Evolutionary conservation across 2,329 filamentous ascomycete species (phyloP).

Genomic region (Paraphoma chrysanthemicola): DNA sequence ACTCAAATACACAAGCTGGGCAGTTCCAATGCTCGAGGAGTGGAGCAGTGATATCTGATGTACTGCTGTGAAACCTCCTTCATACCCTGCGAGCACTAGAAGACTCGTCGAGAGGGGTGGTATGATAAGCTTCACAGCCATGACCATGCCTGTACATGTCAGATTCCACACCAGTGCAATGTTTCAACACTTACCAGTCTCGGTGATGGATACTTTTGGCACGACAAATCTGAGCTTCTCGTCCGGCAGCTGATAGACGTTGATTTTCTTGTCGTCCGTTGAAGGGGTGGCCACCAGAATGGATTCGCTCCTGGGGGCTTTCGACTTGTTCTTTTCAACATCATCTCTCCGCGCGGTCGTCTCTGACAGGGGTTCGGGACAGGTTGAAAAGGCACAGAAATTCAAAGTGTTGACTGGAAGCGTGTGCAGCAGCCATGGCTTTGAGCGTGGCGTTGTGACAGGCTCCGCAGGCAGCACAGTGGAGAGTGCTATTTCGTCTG

Average conservation of each 20-base stretch:
- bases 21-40: constrained; percentile 34
- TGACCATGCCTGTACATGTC: constrained; percentile 77
- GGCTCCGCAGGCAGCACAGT: constrained; percentile 74
- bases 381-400: constrained; percentile 84
- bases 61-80: constrained; percentile 79
- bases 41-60: constrained; percentile 58
- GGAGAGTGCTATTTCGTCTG: constrained; percentile 70
- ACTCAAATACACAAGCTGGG: constrained; percentile 65
- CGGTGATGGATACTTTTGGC: constrained; percentile 49
- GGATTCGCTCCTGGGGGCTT: constrained; percentile 20
- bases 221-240: constrained; percentile 72
- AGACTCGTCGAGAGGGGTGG: constrained; percentile 49
- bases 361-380: constrained; percentile 34
- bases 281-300: constrained; percentile 78
- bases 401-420: constrained; percentile 92
- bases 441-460: constrained; percentile 55
- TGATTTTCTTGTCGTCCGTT: constrained; percentile 64
- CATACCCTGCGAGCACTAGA: constrained; percentile 78
- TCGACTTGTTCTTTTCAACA: background rate
- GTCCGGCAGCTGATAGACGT: constrained; percentile 82
- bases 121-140: constrained; percentile 68
- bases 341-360: background rate
- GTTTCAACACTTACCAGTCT: constrained; percentile 49
- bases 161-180: constrained; percentile 19
- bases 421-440: constrained; percentile 86